phyloP scores from a whole-genome alignment of 2,329 filamentous ascomycete genomes.

The Lasiodiplodia citricola region DNA sequence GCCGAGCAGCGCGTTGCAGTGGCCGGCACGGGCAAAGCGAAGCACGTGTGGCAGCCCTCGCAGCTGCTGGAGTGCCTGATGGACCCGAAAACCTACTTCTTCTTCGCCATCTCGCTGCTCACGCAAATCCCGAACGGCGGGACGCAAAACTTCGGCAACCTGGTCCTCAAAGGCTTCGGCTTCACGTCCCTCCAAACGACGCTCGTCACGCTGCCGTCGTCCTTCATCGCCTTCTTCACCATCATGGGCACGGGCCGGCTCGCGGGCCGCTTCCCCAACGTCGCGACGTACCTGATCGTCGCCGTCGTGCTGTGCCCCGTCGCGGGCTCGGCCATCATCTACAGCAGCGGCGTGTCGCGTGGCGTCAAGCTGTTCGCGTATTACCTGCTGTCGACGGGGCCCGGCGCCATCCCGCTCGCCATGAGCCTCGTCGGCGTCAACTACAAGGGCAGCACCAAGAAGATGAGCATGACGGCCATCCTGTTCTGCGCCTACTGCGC shows the following conservation, averaged over 20 bases:
- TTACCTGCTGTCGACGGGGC: slow-evolving; percentile 24
- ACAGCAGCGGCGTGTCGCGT: slow-evolving; percentile 11
- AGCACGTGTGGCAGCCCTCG: slow-evolving; percentile 80
- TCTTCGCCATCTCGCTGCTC: slow-evolving; percentile 23
- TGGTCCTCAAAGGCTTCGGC: slow-evolving; percentile 30
- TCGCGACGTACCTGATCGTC: slow-evolving; percentile 19
- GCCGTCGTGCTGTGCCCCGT: slow-evolving; percentile 14
- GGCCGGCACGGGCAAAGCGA: slow-evolving; percentile 61
- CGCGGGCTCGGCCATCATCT: slow-evolving; percentile 21
- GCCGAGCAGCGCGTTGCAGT: slow-evolving; percentile 33
- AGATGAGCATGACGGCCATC: slow-evolving; percentile 34
- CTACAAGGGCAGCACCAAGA: slow-evolving; percentile 39
- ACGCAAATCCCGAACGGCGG: slow-evolving; percentile 28
- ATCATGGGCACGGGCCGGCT: slow-evolving; percentile 22
- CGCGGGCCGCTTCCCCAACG: slow-evolving; percentile 4
- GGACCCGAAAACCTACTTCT: slow-evolving; percentile 34
- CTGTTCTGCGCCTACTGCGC: slow-evolving; percentile 25
- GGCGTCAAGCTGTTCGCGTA: slow-evolving; percentile 24
- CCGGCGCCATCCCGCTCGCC: slow-evolving; percentile 19
- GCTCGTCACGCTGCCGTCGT: slow-evolving; percentile 31
- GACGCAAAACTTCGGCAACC: slow-evolving; percentile 29
- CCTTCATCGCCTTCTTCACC: slow-evolving; percentile 31
- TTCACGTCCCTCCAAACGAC: slow-evolving; percentile 26
- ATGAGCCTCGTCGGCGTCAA: slow-evolving; percentile 32
- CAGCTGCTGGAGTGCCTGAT: slow-evolving; percentile 34